Evolutionary conservation across 768 basidiomycete species (phyloP).

Genomic region (Termitomyces heimii): DNA sequence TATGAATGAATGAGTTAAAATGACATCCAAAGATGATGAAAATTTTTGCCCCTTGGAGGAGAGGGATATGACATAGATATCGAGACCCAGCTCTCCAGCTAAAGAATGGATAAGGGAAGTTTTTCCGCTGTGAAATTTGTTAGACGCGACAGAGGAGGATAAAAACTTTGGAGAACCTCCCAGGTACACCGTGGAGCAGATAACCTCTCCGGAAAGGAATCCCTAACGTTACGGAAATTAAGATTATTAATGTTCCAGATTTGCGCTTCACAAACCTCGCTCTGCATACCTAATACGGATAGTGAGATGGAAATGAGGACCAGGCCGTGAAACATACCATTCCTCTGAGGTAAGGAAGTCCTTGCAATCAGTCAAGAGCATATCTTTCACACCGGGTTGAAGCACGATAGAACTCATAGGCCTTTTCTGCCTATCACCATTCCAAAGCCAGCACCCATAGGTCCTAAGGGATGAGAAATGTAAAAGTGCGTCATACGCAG

Average conservation of each 20-base stretch:
- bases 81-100: conserved; percentile 79
- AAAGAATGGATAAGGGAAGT: conserved; percentile 83
- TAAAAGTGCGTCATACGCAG: neutral
- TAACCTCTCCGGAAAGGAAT: conserved; percentile 89
- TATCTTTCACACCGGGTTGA: conserved; percentile 86
- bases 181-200: conserved; percentile 78
- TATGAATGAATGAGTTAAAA: conserved; percentile 13
- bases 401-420: conserved; percentile 92
- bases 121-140: conserved; percentile 53
- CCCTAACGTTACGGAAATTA: conserved; percentile 33
- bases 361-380: conserved; percentile 82
- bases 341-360: conserved; percentile 82
- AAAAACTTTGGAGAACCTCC: conserved; percentile 45
- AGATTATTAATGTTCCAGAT: conserved; percentile 9
- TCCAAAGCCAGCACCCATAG: conserved; percentile 82
- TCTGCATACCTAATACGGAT: conserved; percentile 71
- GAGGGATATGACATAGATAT: conserved; percentile 88
- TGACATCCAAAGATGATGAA: conserved; percentile 4
- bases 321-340: conserved; percentile 46
- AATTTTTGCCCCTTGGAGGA: conserved; percentile 74
- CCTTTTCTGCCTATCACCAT: conserved; percentile 81
- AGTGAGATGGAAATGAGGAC: conserved; percentile 10
- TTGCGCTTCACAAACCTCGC: conserved; percentile 50
- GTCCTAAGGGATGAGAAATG: conserved; percentile 32
- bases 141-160: conserved; percentile 11